phyloP scores from a whole-genome alignment of 176 grass and related monocot genomes.

The Musa troglodytarum region DNA sequence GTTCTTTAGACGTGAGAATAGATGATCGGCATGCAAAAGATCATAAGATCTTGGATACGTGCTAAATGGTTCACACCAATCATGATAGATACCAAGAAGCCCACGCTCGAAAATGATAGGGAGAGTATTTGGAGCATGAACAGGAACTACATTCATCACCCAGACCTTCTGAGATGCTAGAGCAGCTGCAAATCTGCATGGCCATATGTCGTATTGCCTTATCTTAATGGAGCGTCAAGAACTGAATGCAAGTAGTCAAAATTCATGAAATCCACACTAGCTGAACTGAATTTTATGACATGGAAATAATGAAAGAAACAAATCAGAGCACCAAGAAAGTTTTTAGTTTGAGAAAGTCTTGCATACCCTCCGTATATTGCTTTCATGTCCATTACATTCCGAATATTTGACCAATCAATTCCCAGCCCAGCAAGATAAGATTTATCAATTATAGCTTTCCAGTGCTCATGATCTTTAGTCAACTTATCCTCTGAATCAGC shows the following conservation, averaged over 20 bases:
- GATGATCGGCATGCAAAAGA: slow-evolving; percentile 81
- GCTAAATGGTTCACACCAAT: slow-evolving; percentile 96
- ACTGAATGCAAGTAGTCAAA: background rate
- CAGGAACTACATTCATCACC: slow-evolving; percentile 94
- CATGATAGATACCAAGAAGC: slow-evolving; percentile 74
- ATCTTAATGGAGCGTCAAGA: background rate
- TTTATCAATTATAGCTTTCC: slow-evolving; percentile 78
- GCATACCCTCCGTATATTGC: slow-evolving; percentile 78
- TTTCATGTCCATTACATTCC: slow-evolving; percentile 91
- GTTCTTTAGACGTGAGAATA: slow-evolving; percentile 82
- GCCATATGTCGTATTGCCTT: background rate
- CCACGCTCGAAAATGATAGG: slow-evolving; percentile 84
- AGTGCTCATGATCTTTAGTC: slow-evolving; percentile 53
- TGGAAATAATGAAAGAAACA: slow-evolving; percentile 5
- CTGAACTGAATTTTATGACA: background rate
- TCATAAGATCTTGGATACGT: slow-evolving; percentile 96
- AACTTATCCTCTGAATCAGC: slow-evolving; percentile 52
- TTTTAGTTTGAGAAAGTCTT: slow-evolving; percentile 2
- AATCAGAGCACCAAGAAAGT: background rate
- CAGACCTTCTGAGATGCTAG: slow-evolving; percentile 73
- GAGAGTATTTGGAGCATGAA: slow-evolving; percentile 68
- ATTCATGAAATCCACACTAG: background rate
- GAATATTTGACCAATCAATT: slow-evolving; percentile 80
- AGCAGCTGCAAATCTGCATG: slow-evolving; percentile 78
- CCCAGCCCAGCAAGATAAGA: slow-evolving; percentile 86